Evolutionary conservation across 352 stramenopile genomes (phyloP).

Genomic region (Globisporangium orthogonon): DNA sequence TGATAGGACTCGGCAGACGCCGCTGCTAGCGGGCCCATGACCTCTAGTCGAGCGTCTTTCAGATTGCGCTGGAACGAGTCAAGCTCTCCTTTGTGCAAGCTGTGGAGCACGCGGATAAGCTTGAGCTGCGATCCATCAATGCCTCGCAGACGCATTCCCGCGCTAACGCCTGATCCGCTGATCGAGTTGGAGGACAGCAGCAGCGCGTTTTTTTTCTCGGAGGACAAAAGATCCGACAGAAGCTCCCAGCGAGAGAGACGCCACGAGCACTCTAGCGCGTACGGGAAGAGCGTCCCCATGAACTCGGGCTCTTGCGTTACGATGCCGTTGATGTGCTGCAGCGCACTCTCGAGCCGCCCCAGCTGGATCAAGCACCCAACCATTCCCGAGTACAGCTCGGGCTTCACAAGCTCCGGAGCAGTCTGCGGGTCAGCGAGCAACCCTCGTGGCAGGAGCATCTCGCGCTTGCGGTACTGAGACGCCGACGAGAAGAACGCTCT

Average conservation of each 20-base stretch:
- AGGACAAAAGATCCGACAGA: conserved; percentile 63
- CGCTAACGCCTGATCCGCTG: background rate
- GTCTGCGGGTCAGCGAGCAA: conserved; percentile 22
- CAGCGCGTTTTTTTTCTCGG: conserved; percentile 63
- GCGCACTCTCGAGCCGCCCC: conserved; percentile 70
- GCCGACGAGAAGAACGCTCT: conserved; percentile 13
- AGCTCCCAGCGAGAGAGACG: conserved; percentile 81
- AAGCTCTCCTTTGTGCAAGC: conserved; percentile 50
- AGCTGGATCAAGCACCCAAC: conserved; percentile 83
- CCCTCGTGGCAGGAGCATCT: conserved; percentile 14
- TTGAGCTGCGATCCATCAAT: conserved; percentile 71
- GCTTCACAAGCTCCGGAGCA: conserved; percentile 56
- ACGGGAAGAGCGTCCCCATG: conserved; percentile 74
- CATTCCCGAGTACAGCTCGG: conserved; percentile 74
- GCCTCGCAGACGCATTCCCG: conserved; percentile 33
- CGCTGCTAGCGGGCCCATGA: conserved; percentile 66
- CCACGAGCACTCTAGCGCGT: conserved; percentile 81
- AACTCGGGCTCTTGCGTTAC: conserved; percentile 71
- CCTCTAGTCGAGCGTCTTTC: conserved; percentile 51
- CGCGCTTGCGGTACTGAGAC: conserved; percentile 1
- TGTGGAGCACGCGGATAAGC: conserved; percentile 77
- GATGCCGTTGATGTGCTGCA: conserved; percentile 86
- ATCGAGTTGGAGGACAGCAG: conserved; percentile 19
- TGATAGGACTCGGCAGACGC: conserved; percentile 75
- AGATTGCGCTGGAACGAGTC: conserved; percentile 55